Evolutionary conservation across 1,284 basidiomycete genomes (phyloP), one percentile per base, ranked within the genome.

Genomic region (Entoloma clypeatum): DNA sequence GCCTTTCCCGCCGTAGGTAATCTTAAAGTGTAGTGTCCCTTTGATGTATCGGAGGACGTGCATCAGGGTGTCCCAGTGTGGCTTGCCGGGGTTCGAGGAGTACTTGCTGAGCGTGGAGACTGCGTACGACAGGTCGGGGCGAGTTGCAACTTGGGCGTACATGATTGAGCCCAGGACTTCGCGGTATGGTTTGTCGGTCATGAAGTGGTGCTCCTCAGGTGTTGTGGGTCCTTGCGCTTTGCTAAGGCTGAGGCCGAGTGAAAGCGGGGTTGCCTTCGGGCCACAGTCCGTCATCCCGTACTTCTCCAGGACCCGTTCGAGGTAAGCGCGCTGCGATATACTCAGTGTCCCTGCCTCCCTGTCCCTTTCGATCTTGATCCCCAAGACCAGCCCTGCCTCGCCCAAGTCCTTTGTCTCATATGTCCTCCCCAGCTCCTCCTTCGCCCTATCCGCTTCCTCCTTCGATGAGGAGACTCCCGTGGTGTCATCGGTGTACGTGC

Each of bases 301-400:
- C 0, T 37, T 18, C 11, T 55, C 21, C 2, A 62, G 44, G 2
- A 58, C 10, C 8, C 41, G 43, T 18, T 58, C 49, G 18, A 55
- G 44, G 43, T 55, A 60, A 0, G 48, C 40, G 7, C 26, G 4
- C 40, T 62, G 61, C 4, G 56, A 58, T 0, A 58, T 38, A 2
- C 45, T 45, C 9, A 57, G 47, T 1, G 50, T 43, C 1, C 54
- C 44, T 0, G 31, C 8, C 0, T 42, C 13, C 1, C n/a, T 11
- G 26, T 60, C 43, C 11, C 51, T 50, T 2, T 34, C 22, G 13
- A 60, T 34, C 25, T 30, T 13, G 33, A 54, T 54, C 0, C 55
- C 52, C 2, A 56, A 14, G 1, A 46, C 22, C 10, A 42, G 45
- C 14, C 54, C 43, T 2, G 53, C 7, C 26, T 51, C 45, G 5